Conservation (phyloP, 2,329 filamentous ascomycete species). For the Fusarium sterilihyphosum region DNA sequence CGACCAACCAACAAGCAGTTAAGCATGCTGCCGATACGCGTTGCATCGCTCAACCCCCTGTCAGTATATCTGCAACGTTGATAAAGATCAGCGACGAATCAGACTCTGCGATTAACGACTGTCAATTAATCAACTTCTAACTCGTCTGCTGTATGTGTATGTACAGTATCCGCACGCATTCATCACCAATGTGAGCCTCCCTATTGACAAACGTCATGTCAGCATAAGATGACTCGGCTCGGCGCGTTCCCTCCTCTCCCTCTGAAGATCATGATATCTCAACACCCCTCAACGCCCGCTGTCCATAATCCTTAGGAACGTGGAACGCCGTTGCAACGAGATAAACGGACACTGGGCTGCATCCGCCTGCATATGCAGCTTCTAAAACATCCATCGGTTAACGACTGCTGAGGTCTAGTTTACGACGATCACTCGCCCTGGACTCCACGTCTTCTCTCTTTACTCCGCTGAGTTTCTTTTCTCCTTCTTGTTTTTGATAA, state of each 20-base stretch:
- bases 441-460: conserved; percentile 10
- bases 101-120: neutral
- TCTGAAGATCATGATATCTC: conserved; percentile 16
- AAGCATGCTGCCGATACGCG: neutral
- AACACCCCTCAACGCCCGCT: conserved; percentile 3
- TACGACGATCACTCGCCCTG: conserved; percentile 11
- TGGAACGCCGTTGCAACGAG: conserved; percentile 19
- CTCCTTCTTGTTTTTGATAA: conserved; percentile 3
- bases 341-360: conserved; percentile 7
- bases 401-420: conserved; percentile 11
- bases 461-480: conserved; percentile 9
- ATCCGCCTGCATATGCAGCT: conserved; percentile 3
- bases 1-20: neutral
- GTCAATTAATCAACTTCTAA: conserved; percentile 17
- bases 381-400: conserved; percentile 1
- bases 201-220: neutral
- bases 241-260: conserved; percentile 23
- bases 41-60: conserved; percentile 1
- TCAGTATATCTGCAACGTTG: neutral
- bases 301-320: neutral
- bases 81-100: conserved; percentile 4
- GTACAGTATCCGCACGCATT: neutral
- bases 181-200: neutral
- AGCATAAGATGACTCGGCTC: conserved; percentile 22
- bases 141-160: neutral